Evolutionary conservation across 495 filamentous ascomycete species (phyloP), one percentile per base, ranked within the genome.

Genomic region (Annulohypoxylon maeteangense): DNA sequence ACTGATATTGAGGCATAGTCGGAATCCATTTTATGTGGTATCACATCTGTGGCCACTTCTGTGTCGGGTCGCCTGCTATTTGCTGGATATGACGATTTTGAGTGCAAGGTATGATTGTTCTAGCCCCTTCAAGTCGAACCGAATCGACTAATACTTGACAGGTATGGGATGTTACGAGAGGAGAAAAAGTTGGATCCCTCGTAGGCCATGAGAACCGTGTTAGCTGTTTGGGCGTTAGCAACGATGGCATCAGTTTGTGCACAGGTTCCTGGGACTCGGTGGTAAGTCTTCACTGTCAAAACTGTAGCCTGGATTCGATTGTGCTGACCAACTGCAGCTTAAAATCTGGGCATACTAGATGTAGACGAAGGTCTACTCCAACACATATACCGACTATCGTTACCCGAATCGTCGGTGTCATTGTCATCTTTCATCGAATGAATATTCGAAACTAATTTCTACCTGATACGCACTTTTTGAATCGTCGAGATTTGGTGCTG

Each of bases 201-300:
- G 94, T 93, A 73, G 96, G 95, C 68, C 95, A 99, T 81, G 96
- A 99, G 80, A 99, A 99, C 84, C 92, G 95, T 68, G 95, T 99
- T 73, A 98, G 95, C 88, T 99, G 95, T 77, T 82, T 99, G 70
- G 95, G 95, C 65, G 95, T 99, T 76, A 98, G 94, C 83, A 98
- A 98, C 80, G 95, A 99, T 77, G 95, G 93, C 60, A 97, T 98
- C 85, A 98, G 95, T 84, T 86, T 99, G 85, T 98, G 95, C 86
- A 99, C 95, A 75, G 95, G 95, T 83, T 99, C 95, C 74, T 99
- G 95, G 95, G 95, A 99, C 83, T 97, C 96, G 74, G 87, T 97
- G 81, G 95, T 99, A 90, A 84, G 94, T 87, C 34, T 22, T 53
- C 8, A 31, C 64, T 4, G 6, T 47, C 48, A 11, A 29, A 12